Percentiles rank a stretch among this genome's conserved stretches.
These are phyloP conservation scores for Nothophoma quercina DNA, from an alignment of 2,329 filamentous ascomycete genomes.

Conservation along the genomic window DNA sequence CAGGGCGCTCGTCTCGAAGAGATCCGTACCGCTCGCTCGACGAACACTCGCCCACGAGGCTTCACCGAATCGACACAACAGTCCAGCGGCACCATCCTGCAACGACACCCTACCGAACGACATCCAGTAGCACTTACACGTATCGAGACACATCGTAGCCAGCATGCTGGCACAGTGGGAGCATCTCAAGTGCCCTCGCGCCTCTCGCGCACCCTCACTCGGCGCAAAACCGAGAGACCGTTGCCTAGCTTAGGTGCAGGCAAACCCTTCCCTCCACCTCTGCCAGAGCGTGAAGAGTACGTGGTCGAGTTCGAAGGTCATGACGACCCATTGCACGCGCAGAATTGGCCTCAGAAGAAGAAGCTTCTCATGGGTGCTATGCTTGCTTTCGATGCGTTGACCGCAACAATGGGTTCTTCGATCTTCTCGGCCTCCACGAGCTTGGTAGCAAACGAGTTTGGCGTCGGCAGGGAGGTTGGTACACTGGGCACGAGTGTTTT, in stretches of 20 bases:
- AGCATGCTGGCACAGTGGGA: slow-evolving; percentile 76
- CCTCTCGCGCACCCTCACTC: slow-evolving; percentile 50
- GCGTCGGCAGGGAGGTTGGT: slow-evolving; percentile 39
- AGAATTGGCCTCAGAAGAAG: slow-evolving; percentile 84
- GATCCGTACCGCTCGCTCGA: slow-evolving; percentile 37
- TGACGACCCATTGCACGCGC: slow-evolving; percentile 82
- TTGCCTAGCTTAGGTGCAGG: slow-evolving; percentile 74
- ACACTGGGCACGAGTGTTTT: slow-evolving; percentile 46
- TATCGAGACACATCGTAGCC: slow-evolving; percentile 74
- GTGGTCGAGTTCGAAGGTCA: slow-evolving; percentile 84
- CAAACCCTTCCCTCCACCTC: slow-evolving; percentile 74
- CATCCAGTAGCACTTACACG: slow-evolving; percentile 74
- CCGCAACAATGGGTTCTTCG: slow-evolving; percentile 69
- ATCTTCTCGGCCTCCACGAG: slow-evolving; percentile 52
- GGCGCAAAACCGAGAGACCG: slow-evolving; percentile 55
- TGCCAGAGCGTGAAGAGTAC: slow-evolving; percentile 78
- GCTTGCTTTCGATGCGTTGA: slow-evolving; percentile 76
- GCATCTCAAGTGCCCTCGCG: slow-evolving; percentile 50
- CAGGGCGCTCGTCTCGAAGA: slow-evolving; percentile 35
- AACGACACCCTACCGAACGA: slow-evolving; percentile 60
- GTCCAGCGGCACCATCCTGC: slow-evolving; percentile 30
- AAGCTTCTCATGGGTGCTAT: slow-evolving; percentile 75
- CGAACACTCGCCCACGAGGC: slow-evolving; percentile 24
- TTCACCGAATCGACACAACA: slow-evolving; percentile 29
- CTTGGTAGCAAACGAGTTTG: slow-evolving; percentile 39